phyloP scores from a whole-genome alignment of 1,139 yeast genomes.

The Yamadazyma sp. region DNA sequence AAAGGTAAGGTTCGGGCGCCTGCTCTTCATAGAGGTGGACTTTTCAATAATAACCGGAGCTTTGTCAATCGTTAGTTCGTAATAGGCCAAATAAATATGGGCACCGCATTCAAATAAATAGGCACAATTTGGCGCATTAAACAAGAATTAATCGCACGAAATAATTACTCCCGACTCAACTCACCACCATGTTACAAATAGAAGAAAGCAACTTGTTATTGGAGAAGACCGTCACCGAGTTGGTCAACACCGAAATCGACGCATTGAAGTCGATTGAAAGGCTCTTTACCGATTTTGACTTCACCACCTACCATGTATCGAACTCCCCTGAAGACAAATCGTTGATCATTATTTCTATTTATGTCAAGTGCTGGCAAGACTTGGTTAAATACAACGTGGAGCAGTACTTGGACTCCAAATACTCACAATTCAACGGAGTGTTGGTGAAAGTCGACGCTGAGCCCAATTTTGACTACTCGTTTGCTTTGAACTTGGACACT shows the following conservation, averaged over 20 bases:
- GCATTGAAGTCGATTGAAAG: slow-evolving; percentile 69
- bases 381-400: slow-evolving; percentile 65
- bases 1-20: slow-evolving; percentile 43
- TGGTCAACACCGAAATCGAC: slow-evolving; percentile 32
- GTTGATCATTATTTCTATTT: slow-evolving; percentile 64
- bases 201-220: slow-evolving; percentile 45
- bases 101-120: no score
- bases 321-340: slow-evolving; percentile 69
- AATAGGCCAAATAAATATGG: neutral
- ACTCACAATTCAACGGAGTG: slow-evolving; percentile 29
- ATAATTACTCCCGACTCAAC: neutral
- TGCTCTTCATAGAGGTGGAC: slow-evolving; percentile 45
- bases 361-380: slow-evolving; percentile 76
- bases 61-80: slow-evolving; percentile 7
- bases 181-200: slow-evolving; percentile 39
- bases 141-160: neutral
- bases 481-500: slow-evolving; percentile 61
- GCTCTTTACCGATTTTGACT: slow-evolving; percentile 90
- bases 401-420: slow-evolving; percentile 41
- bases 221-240: slow-evolving; percentile 42
- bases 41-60: slow-evolving; percentile 16
- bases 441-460: slow-evolving; percentile 49
- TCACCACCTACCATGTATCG: slow-evolving; percentile 89
- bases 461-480: slow-evolving; percentile 78
- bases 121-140: no score